Conservation (phyloP, 306 rosid species). For the Medicago truncatula region DNA sequence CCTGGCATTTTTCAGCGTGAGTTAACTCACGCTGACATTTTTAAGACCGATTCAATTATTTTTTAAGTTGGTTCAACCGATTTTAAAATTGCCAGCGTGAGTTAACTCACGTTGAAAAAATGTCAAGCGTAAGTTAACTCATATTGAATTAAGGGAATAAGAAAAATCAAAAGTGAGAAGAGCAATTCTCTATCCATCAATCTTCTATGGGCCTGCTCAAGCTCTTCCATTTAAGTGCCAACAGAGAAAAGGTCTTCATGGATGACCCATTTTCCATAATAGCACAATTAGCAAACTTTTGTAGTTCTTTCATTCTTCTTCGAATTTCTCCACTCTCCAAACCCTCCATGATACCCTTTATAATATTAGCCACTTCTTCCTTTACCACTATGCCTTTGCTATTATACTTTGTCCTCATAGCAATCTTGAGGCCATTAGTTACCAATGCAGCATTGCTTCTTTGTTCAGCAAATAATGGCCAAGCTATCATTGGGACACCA, state of each 20-base stretch:
- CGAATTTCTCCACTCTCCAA: constrained; percentile 46
- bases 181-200: neutral
- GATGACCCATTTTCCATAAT: constrained; percentile 52
- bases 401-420: constrained; percentile 34
- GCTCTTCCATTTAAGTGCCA: constrained; percentile 46
- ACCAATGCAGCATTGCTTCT: constrained; percentile 43
- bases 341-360: constrained; percentile 46
- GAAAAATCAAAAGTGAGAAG: too few species aligned
- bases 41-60: too few species aligned
- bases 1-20: too few species aligned
- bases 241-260: constrained; percentile 37
- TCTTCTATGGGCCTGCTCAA: neutral
- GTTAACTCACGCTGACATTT: too few species aligned
- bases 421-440: constrained; percentile 43
- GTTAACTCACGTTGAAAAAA: too few species aligned
- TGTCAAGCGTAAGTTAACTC: too few species aligned
- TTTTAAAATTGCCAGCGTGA: too few species aligned
- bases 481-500: constrained; percentile 49
- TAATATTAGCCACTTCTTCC: constrained; percentile 42
- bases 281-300: constrained; percentile 41
- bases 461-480: constrained; percentile 59
- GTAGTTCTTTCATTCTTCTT: constrained; percentile 26
- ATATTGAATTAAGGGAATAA: fast-evolving
- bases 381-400: constrained; percentile 36
- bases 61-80: too few species aligned